phyloP scores from a whole-genome alignment of 768 basidiomycete species.

The Phanerodontia chrysosporium region DNA sequence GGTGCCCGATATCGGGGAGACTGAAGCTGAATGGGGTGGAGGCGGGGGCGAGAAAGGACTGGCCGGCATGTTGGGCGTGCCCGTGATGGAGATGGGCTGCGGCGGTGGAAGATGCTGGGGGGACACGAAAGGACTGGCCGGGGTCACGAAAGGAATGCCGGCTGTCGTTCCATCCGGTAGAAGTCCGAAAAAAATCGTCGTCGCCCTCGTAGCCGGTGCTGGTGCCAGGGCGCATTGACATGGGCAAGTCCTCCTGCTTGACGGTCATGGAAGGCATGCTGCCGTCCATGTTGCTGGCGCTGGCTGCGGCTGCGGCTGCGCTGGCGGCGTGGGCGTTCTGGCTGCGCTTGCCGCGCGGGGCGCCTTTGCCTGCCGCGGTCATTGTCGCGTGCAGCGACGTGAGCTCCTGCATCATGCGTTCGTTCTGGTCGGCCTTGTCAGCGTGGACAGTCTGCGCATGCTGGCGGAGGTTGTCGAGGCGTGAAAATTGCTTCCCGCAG shows the following conservation, averaged over 20 bases:
- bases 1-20: slow-evolving; percentile 30
- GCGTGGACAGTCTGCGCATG: slow-evolving; percentile 96
- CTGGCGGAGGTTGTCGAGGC: slow-evolving; percentile 94
- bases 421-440: slow-evolving; percentile 88
- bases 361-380: slow-evolving; percentile 48
- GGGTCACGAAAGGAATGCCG: slow-evolving; percentile 76
- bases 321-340: slow-evolving; percentile 18
- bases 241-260: slow-evolving; percentile 45
- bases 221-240: slow-evolving; percentile 62
- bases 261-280: slow-evolving; percentile 23
- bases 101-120: slow-evolving; percentile 39
- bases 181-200: slow-evolving; percentile 22
- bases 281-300: background rate
- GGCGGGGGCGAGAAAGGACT: slow-evolving; percentile 68
- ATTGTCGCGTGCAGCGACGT: slow-evolving; percentile 80
- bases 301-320: background rate
- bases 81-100: slow-evolving; percentile 31
- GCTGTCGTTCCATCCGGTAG: slow-evolving; percentile 20
- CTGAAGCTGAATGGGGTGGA: slow-evolving; percentile 43
- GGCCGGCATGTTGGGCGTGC: slow-evolving; percentile 34
- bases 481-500: slow-evolving; percentile 91
- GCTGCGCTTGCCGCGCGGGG: slow-evolving; percentile 36
- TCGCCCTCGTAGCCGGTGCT: slow-evolving; percentile 67
- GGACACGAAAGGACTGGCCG: slow-evolving; percentile 80
- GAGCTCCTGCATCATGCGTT: slow-evolving; percentile 88